These are phyloP conservation scores for Chaetomium strumarium DNA, from an alignment of 2,329 filamentous ascomycete species.

Conservation along the genomic window DNA sequence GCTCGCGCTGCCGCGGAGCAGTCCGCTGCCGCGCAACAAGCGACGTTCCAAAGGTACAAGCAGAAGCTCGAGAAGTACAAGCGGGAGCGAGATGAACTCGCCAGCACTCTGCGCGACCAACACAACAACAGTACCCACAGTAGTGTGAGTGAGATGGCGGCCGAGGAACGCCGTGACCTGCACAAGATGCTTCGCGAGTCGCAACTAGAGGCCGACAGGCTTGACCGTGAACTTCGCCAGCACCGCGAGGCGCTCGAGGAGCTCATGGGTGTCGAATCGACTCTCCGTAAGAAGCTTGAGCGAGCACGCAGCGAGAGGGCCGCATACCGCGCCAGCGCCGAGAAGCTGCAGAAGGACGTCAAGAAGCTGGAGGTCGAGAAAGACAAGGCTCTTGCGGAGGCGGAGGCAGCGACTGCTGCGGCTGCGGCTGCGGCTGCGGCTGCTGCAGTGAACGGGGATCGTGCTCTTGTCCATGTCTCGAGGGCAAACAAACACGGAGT, in stretches of 20 bases:
- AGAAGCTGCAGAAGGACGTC: constrained; percentile 49
- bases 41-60: constrained; percentile 39
- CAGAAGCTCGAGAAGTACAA: constrained; percentile 47
- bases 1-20: constrained; percentile 48
- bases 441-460: constrained; percentile 25
- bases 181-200: constrained; percentile 56
- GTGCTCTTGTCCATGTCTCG: constrained; percentile 13
- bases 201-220: constrained; percentile 58
- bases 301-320: constrained; percentile 62
- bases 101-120: constrained; percentile 30
- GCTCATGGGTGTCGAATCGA: constrained; percentile 50
- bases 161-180: constrained; percentile 53
- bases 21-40: constrained; percentile 38
- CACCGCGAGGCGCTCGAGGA: constrained; percentile 60
- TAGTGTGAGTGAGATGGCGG: constrained; percentile 36
- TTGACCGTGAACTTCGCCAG: constrained; percentile 67
- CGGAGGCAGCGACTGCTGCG: constrained; percentile 27
- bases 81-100: constrained; percentile 40
- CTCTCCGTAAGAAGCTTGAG: constrained; percentile 62
- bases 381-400: constrained; percentile 34
- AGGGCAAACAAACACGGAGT: constrained; percentile 32
- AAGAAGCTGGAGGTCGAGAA: constrained; percentile 39
- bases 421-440: constrained; percentile 12
- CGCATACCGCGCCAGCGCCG: constrained; percentile 46
- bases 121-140: constrained; percentile 27